Percentiles rank a stretch among this genome's conserved stretches.
These are phyloP conservation scores for Ensete ventricosum DNA, from an alignment of 176 grass and related monocot genomes.

Conservation along the genomic window DNA sequence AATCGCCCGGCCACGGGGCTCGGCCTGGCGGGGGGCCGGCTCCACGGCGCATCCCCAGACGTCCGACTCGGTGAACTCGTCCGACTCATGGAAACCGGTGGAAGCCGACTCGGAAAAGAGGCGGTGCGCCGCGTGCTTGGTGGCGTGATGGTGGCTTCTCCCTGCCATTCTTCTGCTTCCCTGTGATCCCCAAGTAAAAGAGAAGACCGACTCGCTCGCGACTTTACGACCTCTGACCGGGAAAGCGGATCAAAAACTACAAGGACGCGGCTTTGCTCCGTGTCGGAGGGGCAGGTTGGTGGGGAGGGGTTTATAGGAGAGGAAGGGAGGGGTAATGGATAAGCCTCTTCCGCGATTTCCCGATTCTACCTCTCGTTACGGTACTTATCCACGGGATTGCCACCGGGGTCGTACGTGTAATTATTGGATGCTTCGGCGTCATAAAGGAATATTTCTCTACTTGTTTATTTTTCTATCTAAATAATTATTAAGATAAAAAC, in stretches of 20 bases:
- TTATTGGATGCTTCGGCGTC: no score
- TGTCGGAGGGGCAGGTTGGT: not conserved
- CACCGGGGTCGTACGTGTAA: not conserved
- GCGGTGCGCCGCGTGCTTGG: slow-evolving; percentile 22
- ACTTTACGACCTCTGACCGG: not conserved
- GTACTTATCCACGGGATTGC: slow-evolving; percentile 7
- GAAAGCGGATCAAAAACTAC: not conserved
- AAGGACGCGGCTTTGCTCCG: slow-evolving; percentile 3
- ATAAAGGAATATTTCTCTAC: no score
- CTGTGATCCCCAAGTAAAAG: not conserved
- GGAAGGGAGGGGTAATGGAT: slow-evolving; percentile 34
- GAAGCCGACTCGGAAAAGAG: slow-evolving; percentile 45
- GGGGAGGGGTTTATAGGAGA: not conserved
- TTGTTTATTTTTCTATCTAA: no score
- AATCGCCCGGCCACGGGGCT: slow-evolving; percentile 12
- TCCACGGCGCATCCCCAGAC: slow-evolving; percentile 53
- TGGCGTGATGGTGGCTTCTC: slow-evolving; percentile 41
- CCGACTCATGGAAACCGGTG: slow-evolving; percentile 4
- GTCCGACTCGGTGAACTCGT: slow-evolving; percentile 54
- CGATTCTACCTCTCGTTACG: slow-evolving; percentile 1
- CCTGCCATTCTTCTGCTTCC: slow-evolving; percentile 38
- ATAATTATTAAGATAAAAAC: no score
- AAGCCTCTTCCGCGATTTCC: slow-evolving; percentile 32
- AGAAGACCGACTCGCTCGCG: not conserved
- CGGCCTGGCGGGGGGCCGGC: slow-evolving; percentile 10